Conservation (phyloP, 2,329 filamentous ascomycete genomes). For the Leptosphaerulina australis region DNA sequence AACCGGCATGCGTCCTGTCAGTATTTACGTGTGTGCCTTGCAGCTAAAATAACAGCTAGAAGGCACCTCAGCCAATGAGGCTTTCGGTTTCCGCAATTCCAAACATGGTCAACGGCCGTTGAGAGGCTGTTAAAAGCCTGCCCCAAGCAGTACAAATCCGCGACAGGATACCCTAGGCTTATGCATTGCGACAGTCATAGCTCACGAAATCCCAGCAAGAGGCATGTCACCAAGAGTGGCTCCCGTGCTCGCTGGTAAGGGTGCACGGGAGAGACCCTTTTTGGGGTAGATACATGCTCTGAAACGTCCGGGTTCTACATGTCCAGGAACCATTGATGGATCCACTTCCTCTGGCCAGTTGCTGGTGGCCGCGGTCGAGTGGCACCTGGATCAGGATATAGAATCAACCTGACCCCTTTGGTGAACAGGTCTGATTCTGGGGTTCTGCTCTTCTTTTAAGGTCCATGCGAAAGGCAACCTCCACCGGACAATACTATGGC, state of each 20-base stretch:
- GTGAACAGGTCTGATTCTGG: slow-evolving; percentile 3
- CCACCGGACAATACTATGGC: slow-evolving; percentile 29
- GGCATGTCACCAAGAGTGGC: slow-evolving; percentile 3
- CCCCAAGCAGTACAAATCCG: background rate
- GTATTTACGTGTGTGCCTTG: slow-evolving; percentile 4
- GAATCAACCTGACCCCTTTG: slow-evolving; percentile 25
- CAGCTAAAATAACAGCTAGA: slow-evolving; percentile 7
- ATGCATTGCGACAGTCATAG: slow-evolving; percentile 3
- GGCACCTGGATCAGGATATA: slow-evolving; percentile 22
- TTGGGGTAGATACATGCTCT: slow-evolving; percentile 21
- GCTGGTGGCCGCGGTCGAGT: slow-evolving; percentile 21
- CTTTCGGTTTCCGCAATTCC: background rate
- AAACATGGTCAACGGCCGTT: no score
- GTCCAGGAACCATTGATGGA: slow-evolving; percentile 21
- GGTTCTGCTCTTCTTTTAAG: slow-evolving; percentile 8
- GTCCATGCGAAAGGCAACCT: slow-evolving; percentile 12
- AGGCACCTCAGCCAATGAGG: slow-evolving; percentile 1
- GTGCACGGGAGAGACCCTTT: slow-evolving; percentile 21
- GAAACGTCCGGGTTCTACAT: slow-evolving; percentile 29
- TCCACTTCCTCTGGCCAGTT: slow-evolving; percentile 32
- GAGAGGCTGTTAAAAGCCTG: background rate
- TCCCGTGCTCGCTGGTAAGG: slow-evolving; percentile 1
- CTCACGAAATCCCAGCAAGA: background rate
- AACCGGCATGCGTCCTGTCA: slow-evolving; percentile 5
- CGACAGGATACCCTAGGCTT: background rate